Percentiles rank a stretch among this genome's conserved stretches.
Conservation (phyloP, 2,329 filamentous ascomycete species). For the Diaporthe helianthi region DNA sequence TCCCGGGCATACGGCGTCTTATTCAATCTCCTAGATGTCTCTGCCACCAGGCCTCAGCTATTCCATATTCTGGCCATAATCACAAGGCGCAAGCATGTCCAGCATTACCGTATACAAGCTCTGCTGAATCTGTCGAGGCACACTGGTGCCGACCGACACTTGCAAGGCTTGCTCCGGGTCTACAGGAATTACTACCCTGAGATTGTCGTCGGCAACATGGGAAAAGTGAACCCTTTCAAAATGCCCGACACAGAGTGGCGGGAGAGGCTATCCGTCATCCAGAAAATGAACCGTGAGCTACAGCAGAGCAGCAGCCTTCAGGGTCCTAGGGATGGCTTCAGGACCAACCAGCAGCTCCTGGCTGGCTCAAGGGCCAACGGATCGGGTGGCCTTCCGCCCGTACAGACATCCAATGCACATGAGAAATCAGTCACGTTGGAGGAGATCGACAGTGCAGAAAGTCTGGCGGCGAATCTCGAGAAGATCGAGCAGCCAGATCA, state of each 20-base stretch:
- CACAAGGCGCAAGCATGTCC: constrained; percentile 82
- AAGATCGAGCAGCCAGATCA: constrained; percentile 84
- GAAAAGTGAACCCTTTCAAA: constrained; percentile 68
- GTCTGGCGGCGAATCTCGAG: constrained; percentile 76
- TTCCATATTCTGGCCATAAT: constrained; percentile 82
- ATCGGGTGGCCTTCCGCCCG: constrained; percentile 65
- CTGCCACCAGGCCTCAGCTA: constrained; percentile 59
- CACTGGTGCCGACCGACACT: constrained; percentile 71
- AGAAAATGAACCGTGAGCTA: constrained; percentile 61
- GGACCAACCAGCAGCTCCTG: constrained; percentile 63
- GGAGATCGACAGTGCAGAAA: constrained; percentile 75
- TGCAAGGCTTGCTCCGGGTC: constrained; percentile 78
- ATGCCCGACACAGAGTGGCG: constrained; percentile 80
- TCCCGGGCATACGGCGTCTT: constrained; percentile 76
- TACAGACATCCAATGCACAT: constrained; percentile 76
- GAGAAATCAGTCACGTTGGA: constrained; percentile 73
- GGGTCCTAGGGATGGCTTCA: constrained; percentile 62
- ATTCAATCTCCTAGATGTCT: constrained; percentile 76
- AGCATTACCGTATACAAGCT: constrained; percentile 81
- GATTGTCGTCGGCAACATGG: constrained; percentile 77
- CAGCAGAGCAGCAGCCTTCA: constrained; percentile 52
- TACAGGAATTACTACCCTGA: constrained; percentile 93
- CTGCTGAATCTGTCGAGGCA: constrained; percentile 66
- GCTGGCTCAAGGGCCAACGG: constrained; percentile 55
- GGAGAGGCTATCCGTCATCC: constrained; percentile 70